Evolutionary conservation across 2,329 filamentous ascomycete genomes (phyloP).

Genomic region (Aspergillus costaricaensis): DNA sequence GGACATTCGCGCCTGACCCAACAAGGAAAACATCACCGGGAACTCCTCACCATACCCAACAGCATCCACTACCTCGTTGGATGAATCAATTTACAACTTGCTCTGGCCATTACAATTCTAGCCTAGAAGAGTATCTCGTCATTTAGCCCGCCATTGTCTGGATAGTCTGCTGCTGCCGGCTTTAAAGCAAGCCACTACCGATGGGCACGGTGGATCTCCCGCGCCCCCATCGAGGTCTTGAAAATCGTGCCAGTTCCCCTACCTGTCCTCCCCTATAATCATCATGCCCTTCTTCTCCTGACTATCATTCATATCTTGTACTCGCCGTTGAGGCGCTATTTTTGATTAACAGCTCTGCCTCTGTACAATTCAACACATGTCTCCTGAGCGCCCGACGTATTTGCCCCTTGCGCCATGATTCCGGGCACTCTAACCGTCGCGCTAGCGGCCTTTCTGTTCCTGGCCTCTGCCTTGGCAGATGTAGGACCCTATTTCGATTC

Average conservation of each 20-base stretch:
- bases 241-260: background rate
- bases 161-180: background rate
- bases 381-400: background rate
- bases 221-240: background rate
- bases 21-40: background rate
- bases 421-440: slow-evolving; percentile 3
- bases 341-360: background rate
- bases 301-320: background rate
- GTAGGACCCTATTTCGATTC: slow-evolving; percentile 19
- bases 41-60: background rate
- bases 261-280: background rate
- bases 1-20: background rate
- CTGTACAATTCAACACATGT: background rate
- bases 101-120: background rate
- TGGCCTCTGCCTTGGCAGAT: slow-evolving; percentile 13
- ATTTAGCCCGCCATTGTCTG: background rate
- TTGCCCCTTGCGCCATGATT: slow-evolving; percentile 3
- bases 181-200: background rate
- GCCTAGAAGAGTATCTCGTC: background rate
- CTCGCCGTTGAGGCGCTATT: background rate
- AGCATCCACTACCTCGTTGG: background rate
- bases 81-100: background rate
- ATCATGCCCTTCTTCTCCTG: background rate
- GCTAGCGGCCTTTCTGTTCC: slow-evolving; percentile 8
- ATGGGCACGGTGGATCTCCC: background rate